phyloP scores from a whole-genome alignment of 331 rosid genomes.

The Stylosanthes scabra region DNA sequence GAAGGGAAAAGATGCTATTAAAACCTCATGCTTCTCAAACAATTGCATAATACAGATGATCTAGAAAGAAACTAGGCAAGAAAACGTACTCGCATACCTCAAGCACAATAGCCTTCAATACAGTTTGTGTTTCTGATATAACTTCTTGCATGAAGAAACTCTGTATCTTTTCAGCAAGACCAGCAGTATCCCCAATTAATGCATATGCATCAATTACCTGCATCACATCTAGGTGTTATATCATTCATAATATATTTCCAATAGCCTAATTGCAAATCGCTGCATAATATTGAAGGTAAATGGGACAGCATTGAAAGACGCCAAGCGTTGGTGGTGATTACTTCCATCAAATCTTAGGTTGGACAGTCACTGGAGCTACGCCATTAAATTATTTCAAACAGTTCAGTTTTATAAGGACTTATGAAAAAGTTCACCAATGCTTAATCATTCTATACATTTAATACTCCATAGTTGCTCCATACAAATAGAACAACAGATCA shows the following conservation, averaged over 20 bases:
- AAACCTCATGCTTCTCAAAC: slow-evolving; percentile 28
- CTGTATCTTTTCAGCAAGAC: slow-evolving; percentile 99
- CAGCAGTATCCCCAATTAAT: slow-evolving; percentile 89
- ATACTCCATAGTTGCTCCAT: slow-evolving; percentile 29
- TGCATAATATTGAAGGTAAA: neutral
- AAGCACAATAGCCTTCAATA: slow-evolving; percentile 72
- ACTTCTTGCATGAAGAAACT: slow-evolving; percentile 99
- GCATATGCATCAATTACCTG: slow-evolving; percentile 99
- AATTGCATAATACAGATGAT: slow-evolving; percentile 31
- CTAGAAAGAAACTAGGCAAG: slow-evolving; percentile 21
- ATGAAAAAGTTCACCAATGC: slow-evolving; percentile 5
- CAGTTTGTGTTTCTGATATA: slow-evolving; percentile 85
- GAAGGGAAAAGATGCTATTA: slow-evolving; percentile 24
- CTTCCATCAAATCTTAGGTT: slow-evolving; percentile 11
- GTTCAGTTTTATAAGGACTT: slow-evolving; percentile 8
- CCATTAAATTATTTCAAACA: slow-evolving; percentile 8
- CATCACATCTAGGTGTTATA: slow-evolving; percentile 44
- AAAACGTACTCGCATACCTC: slow-evolving; percentile 64
- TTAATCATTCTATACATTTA: slow-evolving; percentile 33
- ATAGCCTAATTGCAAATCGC: slow-evolving; percentile 18
- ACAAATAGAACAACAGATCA: slow-evolving; percentile 26
- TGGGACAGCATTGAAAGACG: slow-evolving; percentile 4
- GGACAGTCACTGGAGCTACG: slow-evolving; percentile 8
- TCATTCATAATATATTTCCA: slow-evolving; percentile 25
- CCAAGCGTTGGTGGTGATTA: neutral